These are phyloP conservation scores for Silene noctiflora DNA, from an alignment of 179 eudicot species.

Conservation along the genomic window DNA sequence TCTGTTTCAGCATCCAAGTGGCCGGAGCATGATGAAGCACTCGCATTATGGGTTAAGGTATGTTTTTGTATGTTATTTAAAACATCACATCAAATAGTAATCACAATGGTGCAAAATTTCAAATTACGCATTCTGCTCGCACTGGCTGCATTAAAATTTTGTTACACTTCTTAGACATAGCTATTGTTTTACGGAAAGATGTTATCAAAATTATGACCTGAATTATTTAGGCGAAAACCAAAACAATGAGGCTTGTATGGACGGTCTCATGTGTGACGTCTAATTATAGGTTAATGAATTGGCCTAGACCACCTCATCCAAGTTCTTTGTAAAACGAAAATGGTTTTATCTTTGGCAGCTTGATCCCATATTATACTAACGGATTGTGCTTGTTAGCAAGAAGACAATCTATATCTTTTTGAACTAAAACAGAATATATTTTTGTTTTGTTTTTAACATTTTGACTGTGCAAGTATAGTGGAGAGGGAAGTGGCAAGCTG, in stretches of 20 bases:
- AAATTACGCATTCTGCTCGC: background rate
- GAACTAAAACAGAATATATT: slow-evolving; percentile 19
- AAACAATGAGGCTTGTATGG: no score
- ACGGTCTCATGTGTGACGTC: no score
- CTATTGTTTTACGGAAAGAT: background rate
- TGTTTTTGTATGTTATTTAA: background rate
- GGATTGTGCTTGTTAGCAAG: background rate
- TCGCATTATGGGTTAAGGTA: slow-evolving; percentile 98
- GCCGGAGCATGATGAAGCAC: slow-evolving; percentile 64
- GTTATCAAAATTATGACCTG: background rate
- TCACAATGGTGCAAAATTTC: background rate
- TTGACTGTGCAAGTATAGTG: slow-evolving; percentile 55
- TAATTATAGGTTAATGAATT: no score
- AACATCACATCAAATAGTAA: background rate
- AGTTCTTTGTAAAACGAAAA: no score
- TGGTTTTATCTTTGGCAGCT: no score
- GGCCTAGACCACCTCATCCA: no score
- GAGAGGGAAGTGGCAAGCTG: slow-evolving; percentile 99
- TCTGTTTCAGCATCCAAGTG: slow-evolving; percentile 43
- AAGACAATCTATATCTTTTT: slow-evolving; percentile 2
- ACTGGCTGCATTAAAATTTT: no score
- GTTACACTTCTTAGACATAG: no score
- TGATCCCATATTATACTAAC: no score
- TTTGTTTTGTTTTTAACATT: slow-evolving; percentile 20
- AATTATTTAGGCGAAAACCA: background rate